Evolutionary conservation across 345 rosid species (phyloP).

Genomic region (Chamaenerion angustifolium): DNA sequence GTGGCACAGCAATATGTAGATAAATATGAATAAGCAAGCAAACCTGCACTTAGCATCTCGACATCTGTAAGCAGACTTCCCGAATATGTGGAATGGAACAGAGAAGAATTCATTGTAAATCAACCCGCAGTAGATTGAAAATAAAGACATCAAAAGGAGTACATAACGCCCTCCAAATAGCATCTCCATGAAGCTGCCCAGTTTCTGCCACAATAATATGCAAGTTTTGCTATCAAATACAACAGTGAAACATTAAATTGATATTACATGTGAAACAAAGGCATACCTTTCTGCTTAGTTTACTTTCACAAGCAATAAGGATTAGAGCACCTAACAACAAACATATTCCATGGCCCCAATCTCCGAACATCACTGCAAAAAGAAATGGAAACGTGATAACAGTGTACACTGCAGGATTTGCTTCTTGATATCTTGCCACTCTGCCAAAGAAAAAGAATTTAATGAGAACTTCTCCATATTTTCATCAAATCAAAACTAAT

Average conservation of each 20-base stretch:
- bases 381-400: constrained; percentile 87
- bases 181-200: constrained; percentile 99
- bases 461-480: not conserved
- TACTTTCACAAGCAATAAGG: constrained; percentile 78
- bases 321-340: constrained; percentile 81
- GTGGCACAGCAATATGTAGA: not conserved
- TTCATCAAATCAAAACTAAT: not conserved
- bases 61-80: constrained; percentile 88
- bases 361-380: constrained; percentile 99
- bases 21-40: constrained; percentile 4
- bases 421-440: constrained; percentile 93
- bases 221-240: constrained; percentile 1
- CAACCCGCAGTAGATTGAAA: constrained; percentile 92
- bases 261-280: not conserved
- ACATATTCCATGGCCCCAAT: constrained; percentile 99
- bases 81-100: constrained; percentile 88
- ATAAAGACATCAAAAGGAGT: constrained; percentile 78
- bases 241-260: not conserved
- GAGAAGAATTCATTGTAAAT: constrained; percentile 98
- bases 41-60: constrained; percentile 77
- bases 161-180: constrained; percentile 91
- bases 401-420: constrained; percentile 90
- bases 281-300: constrained; percentile 60
- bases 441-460: constrained; percentile 34
- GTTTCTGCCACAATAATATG: constrained; percentile 46